These are phyloP conservation scores for Canavalia gladiata DNA, from an alignment of 306 rosid species.

Conservation along the genomic window DNA sequence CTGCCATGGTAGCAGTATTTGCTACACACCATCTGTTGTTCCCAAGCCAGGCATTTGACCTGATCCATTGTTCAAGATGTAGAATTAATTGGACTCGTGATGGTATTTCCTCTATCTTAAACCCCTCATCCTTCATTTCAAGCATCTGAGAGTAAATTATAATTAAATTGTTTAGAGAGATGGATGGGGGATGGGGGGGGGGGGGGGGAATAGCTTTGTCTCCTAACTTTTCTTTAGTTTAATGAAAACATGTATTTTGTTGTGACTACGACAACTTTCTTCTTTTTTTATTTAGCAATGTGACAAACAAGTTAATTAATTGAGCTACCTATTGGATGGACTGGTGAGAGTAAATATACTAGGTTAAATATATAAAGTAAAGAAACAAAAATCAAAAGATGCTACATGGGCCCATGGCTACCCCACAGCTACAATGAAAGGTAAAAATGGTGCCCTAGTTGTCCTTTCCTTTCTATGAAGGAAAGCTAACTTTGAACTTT, in stretches of 20 bases:
- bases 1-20: conserved; percentile 80
- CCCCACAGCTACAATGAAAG: not conserved
- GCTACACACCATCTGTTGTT: conserved; percentile 72
- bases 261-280: not conserved
- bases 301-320: not conserved
- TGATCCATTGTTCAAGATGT: conserved; percentile 92
- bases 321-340: conserved; percentile 2
- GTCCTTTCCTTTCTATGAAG: not conserved
- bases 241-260: not conserved
- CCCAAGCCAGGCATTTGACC: conserved; percentile 95
- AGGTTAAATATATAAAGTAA: not conserved
- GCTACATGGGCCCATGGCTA: not conserved
- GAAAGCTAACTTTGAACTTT: not conserved
- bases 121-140: conserved; percentile 36
- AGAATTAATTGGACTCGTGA: conserved; percentile 89
- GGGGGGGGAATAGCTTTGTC: not conserved
- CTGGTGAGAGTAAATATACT: not conserved
- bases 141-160: conserved; percentile 8
- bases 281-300: not conserved
- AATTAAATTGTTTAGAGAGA: not conserved
- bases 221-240: not conserved
- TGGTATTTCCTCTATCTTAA: conserved; percentile 60
- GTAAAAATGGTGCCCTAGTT: not conserved
- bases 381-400: not conserved
- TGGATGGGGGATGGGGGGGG: not conserved